Conservation (phyloP, 2,329 filamentous ascomycete species). For the Alternaria tenuissima region DNA sequence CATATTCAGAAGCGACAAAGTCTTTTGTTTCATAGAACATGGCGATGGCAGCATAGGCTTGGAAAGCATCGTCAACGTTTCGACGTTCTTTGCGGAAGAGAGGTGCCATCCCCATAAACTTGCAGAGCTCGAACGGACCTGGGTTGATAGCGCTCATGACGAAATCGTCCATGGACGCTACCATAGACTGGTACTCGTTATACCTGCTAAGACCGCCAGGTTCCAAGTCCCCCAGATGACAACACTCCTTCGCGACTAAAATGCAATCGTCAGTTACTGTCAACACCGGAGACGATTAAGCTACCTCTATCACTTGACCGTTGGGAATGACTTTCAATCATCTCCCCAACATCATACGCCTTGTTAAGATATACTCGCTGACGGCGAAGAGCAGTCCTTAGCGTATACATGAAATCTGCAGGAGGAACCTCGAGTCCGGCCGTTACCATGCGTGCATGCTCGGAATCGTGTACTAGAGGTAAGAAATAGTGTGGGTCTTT, state of each 20-base stretch:
- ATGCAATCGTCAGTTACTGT: slow-evolving; percentile 18
- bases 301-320: slow-evolving; percentile 48
- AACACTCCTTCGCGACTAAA: slow-evolving; percentile 54
- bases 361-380: slow-evolving; percentile 8
- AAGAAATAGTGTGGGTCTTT: slow-evolving; percentile 25
- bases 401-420: slow-evolving; percentile 23
- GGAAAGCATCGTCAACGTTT: slow-evolving; percentile 33
- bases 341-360: slow-evolving; percentile 28
- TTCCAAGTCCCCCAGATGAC: slow-evolving; percentile 57
- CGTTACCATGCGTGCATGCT: slow-evolving; percentile 16
- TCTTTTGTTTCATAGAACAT: slow-evolving; percentile 32
- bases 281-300: background rate
- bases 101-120: slow-evolving; percentile 28
- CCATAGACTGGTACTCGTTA: slow-evolving; percentile 49
- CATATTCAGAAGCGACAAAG: slow-evolving; percentile 51
- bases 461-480: slow-evolving; percentile 20
- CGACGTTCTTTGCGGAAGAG: slow-evolving; percentile 30
- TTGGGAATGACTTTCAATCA: slow-evolving; percentile 41
- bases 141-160: slow-evolving; percentile 26
- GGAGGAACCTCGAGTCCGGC: slow-evolving; percentile 17
- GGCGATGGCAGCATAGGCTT: slow-evolving; percentile 31
- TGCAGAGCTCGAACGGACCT: slow-evolving; percentile 34
- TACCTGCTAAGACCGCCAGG: slow-evolving; percentile 52
- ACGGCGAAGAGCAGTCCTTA: slow-evolving; percentile 23
- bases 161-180: slow-evolving; percentile 39